Conservation (phyloP, 2,329 filamentous ascomycete genomes). For the Colletotrichum gloeosporioides region DNA sequence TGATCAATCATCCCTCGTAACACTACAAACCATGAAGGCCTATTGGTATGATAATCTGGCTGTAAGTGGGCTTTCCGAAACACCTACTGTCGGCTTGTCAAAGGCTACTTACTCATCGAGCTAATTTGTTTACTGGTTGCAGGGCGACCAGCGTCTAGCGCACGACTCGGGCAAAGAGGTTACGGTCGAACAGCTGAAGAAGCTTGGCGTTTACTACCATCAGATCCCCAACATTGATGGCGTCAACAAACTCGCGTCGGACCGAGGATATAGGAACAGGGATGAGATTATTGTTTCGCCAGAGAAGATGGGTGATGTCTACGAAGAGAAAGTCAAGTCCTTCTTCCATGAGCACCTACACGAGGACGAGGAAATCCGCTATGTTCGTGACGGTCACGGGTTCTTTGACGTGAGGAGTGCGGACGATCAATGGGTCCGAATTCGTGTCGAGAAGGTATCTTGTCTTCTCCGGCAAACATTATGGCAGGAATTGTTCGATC, state of each 20-base stretch:
- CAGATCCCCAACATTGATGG: conserved; percentile 66
- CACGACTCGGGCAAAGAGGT: conserved; percentile 85
- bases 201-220: conserved; percentile 83
- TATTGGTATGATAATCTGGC: conserved; percentile 63
- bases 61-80: conserved; percentile 40
- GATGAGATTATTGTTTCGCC: conserved; percentile 93
- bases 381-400: conserved; percentile 85
- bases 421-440: conserved; percentile 87
- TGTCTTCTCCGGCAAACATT: neutral
- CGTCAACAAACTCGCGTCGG: conserved; percentile 76
- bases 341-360: conserved; percentile 98
- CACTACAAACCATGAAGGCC: conserved; percentile 51
- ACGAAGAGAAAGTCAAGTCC: conserved; percentile 90
- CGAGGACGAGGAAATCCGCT: conserved; percentile 98
- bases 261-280: conserved; percentile 90
- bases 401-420: conserved; percentile 92
- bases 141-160: conserved; percentile 92
- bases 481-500: neutral
- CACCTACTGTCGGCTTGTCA: neutral
- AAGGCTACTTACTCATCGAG: neutral
- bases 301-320: conserved; percentile 80
- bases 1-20: neutral
- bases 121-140: neutral
- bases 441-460: conserved; percentile 75
- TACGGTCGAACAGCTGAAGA: conserved; percentile 66